Evolutionary conservation across 495 filamentous ascomycete species (phyloP).

Genomic region (Astrocystis sublimbata): DNA sequence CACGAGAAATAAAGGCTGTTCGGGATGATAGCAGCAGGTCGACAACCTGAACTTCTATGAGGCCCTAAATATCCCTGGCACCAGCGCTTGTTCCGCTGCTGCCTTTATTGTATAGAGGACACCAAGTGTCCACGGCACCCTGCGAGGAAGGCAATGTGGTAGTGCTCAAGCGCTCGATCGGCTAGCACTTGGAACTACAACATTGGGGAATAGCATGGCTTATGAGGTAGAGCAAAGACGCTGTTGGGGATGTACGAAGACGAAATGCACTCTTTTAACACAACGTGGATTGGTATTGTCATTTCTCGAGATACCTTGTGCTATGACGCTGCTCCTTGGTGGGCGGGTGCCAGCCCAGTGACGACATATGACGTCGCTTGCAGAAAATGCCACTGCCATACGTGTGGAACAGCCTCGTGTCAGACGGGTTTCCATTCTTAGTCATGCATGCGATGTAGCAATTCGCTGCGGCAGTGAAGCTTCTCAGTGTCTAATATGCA

Average conservation of each 20-base stretch:
- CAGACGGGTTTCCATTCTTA: neutral
- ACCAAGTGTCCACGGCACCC: slow-evolving; percentile 27
- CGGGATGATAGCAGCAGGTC: slow-evolving; percentile 23
- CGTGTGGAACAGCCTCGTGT: neutral
- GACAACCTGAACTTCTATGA: slow-evolving; percentile 25
- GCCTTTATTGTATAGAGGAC: slow-evolving; percentile 26
- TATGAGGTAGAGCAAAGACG: slow-evolving; percentile 8
- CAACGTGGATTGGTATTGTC: slow-evolving; percentile 10
- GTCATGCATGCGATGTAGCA: neutral
- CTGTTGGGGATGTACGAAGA: slow-evolving; percentile 2
- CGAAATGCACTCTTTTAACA: slow-evolving; percentile 15
- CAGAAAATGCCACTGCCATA: neutral
- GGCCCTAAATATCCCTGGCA: slow-evolving; percentile 27
- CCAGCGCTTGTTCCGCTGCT: slow-evolving; percentile 22
- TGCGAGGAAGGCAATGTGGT: slow-evolving; percentile 19
- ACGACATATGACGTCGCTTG: slow-evolving; percentile 14
- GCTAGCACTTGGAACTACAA: neutral
- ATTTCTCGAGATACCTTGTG: neutral
- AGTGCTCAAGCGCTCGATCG: slow-evolving; percentile 4
- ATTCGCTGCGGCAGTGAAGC: neutral
- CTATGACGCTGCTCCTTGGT: neutral
- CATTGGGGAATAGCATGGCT: neutral
- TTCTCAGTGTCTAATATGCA: neutral
- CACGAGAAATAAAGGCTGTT: slow-evolving; percentile 37
- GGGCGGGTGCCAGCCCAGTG: neutral